A percentile compares a stretch with the other conserved stretches of the same genome.
These are phyloP conservation scores for Coleophoma crateriformis DNA, from an alignment of 2,329 filamentous ascomycete genomes.

Conservation along the genomic window DNA sequence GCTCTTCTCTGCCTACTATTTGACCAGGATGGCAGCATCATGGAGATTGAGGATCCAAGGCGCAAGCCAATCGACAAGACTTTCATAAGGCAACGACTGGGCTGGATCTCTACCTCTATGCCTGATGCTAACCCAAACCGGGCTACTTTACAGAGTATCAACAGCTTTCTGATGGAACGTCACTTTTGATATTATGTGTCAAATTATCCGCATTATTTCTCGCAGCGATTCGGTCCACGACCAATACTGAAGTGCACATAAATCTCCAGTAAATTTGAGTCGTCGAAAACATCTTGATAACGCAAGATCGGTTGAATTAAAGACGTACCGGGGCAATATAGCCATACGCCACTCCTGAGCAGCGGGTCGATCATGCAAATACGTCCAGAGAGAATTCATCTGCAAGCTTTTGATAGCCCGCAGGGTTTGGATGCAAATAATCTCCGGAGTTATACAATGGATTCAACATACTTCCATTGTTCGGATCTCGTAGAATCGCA, in stretches of 20 bases:
- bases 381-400: conserved; percentile 50
- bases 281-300: no score
- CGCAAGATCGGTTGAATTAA: no score
- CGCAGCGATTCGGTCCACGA: no score
- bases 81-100: conserved; percentile 69
- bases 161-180: conserved; percentile 72
- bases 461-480: conserved; percentile 41
- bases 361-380: conserved; percentile 30
- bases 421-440: conserved; percentile 56
- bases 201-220: no score
- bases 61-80: conserved; percentile 56
- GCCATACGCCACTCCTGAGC: background rate
- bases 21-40: conserved; percentile 51
- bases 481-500: conserved; percentile 44
- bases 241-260: no score
- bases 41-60: conserved; percentile 4
- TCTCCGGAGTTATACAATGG: conserved; percentile 54
- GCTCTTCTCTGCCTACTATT: conserved; percentile 71
- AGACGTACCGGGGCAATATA: no score
- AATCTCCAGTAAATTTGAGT: no score
- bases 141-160: conserved; percentile 83
- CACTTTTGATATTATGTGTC: background rate
- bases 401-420: conserved; percentile 55
- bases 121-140: conserved; percentile 80
- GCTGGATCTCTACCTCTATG: conserved; percentile 75